Evolutionary conservation across 495 filamentous ascomycete genomes (phyloP), one percentile per base, ranked within the genome.

Genomic region (Cercophora scortea): DNA sequence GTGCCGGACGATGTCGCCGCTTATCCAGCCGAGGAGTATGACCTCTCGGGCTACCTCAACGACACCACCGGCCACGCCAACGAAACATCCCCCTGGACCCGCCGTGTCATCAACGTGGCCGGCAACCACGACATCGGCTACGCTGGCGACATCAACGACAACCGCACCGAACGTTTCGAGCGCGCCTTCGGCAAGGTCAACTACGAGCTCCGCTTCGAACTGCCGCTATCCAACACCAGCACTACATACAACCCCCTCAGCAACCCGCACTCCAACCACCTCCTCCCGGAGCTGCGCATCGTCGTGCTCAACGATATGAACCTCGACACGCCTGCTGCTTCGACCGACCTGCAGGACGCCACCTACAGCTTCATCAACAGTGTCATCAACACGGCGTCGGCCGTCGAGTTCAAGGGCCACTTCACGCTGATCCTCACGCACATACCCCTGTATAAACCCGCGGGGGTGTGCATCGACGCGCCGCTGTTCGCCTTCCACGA

Each of bases 111-210:
- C 63, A 91, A 93, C 55, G 77, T 96, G 10, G 88, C 84, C 0
- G 93, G 93, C 0, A 98, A 98, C 64, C 93, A 98, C 60, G 93
- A 98, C 66, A 83, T 97, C 49, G 93, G 93, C 32, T 98, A 98
- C 61, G 88, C 92, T 0, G 93, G 93, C 0, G 93, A 98, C 66
- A 76, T 95, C 51, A 87, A 82, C 49, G 66, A 73, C 35, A 71
- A 81, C 32, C 79, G 89, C 10, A 77, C 94, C 41, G 72, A 80
- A 34, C 78, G 93, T 8, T 98, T 95, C 64, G 88, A 93, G 71
- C 65, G 73, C 8, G 79, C 78, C 13, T 98, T 96, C 63, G 93
- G 93, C 25, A 86, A 79, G 50, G 77, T 84, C 17, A 93, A 96
- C 65, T 97, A 93, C 81, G 88, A 90, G 57, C 75, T 91, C 8